A percentile compares a stretch with the other conserved stretches of the same genome.
These are phyloP conservation scores for Tetraselmis striata DNA, from an alignment of 139 green algal species.

Conservation along the genomic window DNA sequence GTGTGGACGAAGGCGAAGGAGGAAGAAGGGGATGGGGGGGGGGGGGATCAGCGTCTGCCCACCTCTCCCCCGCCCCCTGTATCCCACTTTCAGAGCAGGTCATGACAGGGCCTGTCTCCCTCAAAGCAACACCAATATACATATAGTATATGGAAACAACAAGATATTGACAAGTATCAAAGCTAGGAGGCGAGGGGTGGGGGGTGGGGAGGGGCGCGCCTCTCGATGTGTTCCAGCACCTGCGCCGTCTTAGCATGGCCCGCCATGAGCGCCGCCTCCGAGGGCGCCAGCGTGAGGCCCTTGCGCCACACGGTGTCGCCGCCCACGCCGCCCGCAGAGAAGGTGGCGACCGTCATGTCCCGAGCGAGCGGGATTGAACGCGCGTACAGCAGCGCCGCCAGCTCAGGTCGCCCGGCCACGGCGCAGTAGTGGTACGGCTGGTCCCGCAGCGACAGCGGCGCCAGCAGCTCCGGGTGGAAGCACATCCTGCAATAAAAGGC, in stretches of 20 bases:
- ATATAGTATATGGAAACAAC: no score
- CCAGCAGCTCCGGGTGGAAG: not conserved
- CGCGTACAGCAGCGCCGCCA: not conserved
- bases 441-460: not conserved
- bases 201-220: not conserved
- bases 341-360: not conserved
- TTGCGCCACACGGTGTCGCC: not conserved
- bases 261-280: not conserved
- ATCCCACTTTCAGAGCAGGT: no score
- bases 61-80: no score
- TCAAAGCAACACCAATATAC: no score
- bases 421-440: not conserved
- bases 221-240: not conserved
- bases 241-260: not conserved
- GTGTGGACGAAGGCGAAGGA: not conserved
- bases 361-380: not conserved
- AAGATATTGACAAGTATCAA: no score
- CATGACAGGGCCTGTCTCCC: no score
- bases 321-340: not conserved
- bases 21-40: no score
- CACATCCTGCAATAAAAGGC: no score
- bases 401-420: not conserved
- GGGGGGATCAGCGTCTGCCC: no score
- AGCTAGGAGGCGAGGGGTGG: no score
- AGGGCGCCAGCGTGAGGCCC: not conserved